phyloP scores from a whole-genome alignment of 73 alveolate species.

The Paramecium octaurelia region DNA sequence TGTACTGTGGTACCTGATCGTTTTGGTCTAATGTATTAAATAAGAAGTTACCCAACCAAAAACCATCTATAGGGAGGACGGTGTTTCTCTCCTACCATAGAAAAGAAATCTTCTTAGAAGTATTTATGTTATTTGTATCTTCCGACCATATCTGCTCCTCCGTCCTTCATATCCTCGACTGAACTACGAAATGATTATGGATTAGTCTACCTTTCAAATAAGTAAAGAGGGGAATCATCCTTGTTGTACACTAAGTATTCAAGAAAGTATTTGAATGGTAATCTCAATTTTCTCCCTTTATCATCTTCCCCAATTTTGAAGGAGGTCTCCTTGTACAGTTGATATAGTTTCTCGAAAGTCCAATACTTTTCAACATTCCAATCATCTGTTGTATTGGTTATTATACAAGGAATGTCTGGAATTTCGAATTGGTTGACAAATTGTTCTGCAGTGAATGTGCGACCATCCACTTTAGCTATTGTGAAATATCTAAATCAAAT shows the following conservation, averaged over 20 bases:
- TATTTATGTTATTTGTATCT: slow-evolving; percentile 75
- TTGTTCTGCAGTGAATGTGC: slow-evolving; percentile 64
- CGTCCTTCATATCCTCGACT: slow-evolving; percentile 71
- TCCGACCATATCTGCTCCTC: slow-evolving; percentile 64
- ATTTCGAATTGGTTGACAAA: slow-evolving; percentile 71
- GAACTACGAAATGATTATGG: background rate
- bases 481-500: slow-evolving; percentile 15
- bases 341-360: slow-evolving; percentile 61
- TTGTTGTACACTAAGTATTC: slow-evolving; percentile 75
- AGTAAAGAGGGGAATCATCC: slow-evolving; percentile 83
- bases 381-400: slow-evolving; percentile 64
- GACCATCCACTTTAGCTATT: slow-evolving; percentile 48
- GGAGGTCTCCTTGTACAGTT: slow-evolving; percentile 56
- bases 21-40: slow-evolving; percentile 61
- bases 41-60: slow-evolving; percentile 68
- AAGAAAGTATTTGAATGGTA: slow-evolving; percentile 70
- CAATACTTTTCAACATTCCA: slow-evolving; percentile 76
- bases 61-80: slow-evolving; percentile 92
- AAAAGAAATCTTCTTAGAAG: slow-evolving; percentile 70
- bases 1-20: slow-evolving; percentile 88
- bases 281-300: slow-evolving; percentile 78
- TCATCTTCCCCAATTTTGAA: slow-evolving; percentile 85
- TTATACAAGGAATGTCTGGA: slow-evolving; percentile 66
- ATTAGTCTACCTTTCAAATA: slow-evolving; percentile 66
- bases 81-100: slow-evolving; percentile 63